A percentile compares a stretch with the other conserved stretches of the same genome.
Evolutionary conservation across 495 filamentous ascomycete species (phyloP).

Genomic region (Penicillium robsamsonii): DNA sequence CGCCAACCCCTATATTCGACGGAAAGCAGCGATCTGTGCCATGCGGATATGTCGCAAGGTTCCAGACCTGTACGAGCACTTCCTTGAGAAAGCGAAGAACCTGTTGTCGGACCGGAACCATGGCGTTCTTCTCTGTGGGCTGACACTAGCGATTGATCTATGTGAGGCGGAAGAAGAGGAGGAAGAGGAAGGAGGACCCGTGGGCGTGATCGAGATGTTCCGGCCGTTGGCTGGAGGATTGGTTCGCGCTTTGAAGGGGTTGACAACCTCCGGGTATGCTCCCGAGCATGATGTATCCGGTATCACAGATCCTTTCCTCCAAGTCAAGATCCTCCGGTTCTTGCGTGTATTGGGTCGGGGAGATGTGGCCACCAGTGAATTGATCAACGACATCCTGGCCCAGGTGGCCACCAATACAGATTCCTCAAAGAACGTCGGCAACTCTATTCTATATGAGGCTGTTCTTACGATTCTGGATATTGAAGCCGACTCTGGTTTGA

Average conservation of each 20-base stretch:
- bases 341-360: slow-evolving; percentile 83
- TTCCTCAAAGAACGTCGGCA: slow-evolving; percentile 96
- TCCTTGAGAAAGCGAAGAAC: slow-evolving; percentile 86
- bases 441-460: slow-evolving; percentile 95
- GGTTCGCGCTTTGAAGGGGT: slow-evolving; percentile 84
- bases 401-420: slow-evolving; percentile 99
- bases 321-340: slow-evolving; percentile 89
- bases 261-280: slow-evolving; percentile 93
- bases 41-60: slow-evolving; percentile 99
- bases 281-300: slow-evolving; percentile 98
- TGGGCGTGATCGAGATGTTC: slow-evolving; percentile 85
- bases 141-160: slow-evolving; percentile 88
- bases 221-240: slow-evolving; percentile 72
- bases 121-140: slow-evolving; percentile 85
- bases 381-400: slow-evolving; percentile 97
- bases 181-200: slow-evolving; percentile 83
- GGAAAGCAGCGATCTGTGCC: slow-evolving; percentile 98
- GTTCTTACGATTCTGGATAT: slow-evolving; percentile 97
- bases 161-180: slow-evolving; percentile 90
- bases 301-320: slow-evolving; percentile 97
- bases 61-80: slow-evolving; percentile 95
- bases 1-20: slow-evolving; percentile 92
- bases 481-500: slow-evolving; percentile 89
- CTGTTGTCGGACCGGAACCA: slow-evolving; percentile 92
- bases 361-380: slow-evolving; percentile 84